Evolutionary conservation across 2,329 filamentous ascomycete species (phyloP).

Genomic region (Fusarium pseudoanthophilum): DNA sequence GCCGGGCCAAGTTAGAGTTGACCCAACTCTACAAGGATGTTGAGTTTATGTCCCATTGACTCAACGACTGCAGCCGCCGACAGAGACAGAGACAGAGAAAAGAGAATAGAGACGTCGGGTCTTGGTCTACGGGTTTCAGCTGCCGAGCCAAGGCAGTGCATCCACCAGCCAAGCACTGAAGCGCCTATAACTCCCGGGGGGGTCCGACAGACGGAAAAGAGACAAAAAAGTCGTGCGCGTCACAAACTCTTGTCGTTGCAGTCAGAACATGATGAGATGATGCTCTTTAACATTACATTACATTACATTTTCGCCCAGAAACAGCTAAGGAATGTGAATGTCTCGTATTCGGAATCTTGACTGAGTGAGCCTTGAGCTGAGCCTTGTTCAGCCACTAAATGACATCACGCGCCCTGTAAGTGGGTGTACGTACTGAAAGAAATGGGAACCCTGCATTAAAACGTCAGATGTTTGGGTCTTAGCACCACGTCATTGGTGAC

Average conservation of each 20-base stretch:
- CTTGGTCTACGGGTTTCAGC: constrained; percentile 28
- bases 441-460: constrained; percentile 1
- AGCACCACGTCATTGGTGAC: constrained; percentile 32
- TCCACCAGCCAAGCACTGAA: not conserved
- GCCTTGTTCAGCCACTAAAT: constrained; percentile 28
- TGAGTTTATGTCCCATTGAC: not conserved
- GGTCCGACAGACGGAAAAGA: not conserved
- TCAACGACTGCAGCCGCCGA: not conserved
- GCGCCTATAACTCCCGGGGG: not conserved
- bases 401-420: constrained; percentile 22
- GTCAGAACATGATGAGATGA: constrained; percentile 23
- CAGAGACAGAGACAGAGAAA: not conserved
- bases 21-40: not conserved
- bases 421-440: not conserved
- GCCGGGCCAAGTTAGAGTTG: not conserved
- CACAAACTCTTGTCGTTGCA: constrained; percentile 2
- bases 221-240: constrained; percentile 27
- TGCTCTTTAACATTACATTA: not conserved
- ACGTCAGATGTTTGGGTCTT: constrained; percentile 25
- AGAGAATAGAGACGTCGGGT: not conserved
- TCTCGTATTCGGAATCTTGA: constrained; percentile 15
- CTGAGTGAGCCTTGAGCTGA: not conserved
- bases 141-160: constrained; percentile 40
- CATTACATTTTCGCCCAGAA: not conserved
- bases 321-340: constrained; percentile 15